A percentile compares a stretch with the other conserved stretches of the same genome.
phyloP scores from a whole-genome alignment of 1,139 yeast genomes.

The Suhomyces yuchorum region DNA sequence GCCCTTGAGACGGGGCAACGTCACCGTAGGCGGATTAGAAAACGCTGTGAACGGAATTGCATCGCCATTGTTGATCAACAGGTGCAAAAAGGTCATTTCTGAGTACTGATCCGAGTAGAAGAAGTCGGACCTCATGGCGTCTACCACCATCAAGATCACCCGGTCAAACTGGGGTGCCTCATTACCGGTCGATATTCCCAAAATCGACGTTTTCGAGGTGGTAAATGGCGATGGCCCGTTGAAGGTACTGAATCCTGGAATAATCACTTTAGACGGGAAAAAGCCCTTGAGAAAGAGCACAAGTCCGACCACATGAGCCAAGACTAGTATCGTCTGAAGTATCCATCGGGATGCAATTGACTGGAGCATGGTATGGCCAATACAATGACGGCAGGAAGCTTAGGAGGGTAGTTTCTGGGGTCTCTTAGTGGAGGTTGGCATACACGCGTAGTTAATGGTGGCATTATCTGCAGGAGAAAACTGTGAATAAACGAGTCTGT shows the following conservation, averaged over 20 bases:
- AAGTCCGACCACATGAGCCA: conserved; percentile 49
- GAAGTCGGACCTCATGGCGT: conserved; percentile 90
- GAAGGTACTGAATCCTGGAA: conserved; percentile 55
- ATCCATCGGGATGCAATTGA: conserved; percentile 13
- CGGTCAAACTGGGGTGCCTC: conserved; percentile 59
- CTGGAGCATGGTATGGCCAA: conserved; percentile 3
- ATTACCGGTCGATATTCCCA: neutral
- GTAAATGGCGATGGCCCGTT: conserved; percentile 25
- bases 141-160: conserved; percentile 81
- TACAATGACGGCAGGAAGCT: neutral
- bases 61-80: conserved; percentile 60
- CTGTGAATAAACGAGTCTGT: too few relatives aligned
- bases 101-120: conserved; percentile 64
- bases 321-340: conserved; percentile 10
- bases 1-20: conserved; percentile 76
- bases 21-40: conserved; percentile 86
- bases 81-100: conserved; percentile 65
- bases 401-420: neutral
- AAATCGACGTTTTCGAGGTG: conserved; percentile 9
- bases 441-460: neutral
- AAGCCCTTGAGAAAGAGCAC: conserved; percentile 75
- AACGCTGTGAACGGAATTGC: conserved; percentile 90
- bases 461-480: too few relatives aligned
- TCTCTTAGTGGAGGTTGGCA: neutral
- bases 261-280: conserved; percentile 80